phyloP scores from a whole-genome alignment of 768 basidiomycete species.

The Auricularia sp. region DNA sequence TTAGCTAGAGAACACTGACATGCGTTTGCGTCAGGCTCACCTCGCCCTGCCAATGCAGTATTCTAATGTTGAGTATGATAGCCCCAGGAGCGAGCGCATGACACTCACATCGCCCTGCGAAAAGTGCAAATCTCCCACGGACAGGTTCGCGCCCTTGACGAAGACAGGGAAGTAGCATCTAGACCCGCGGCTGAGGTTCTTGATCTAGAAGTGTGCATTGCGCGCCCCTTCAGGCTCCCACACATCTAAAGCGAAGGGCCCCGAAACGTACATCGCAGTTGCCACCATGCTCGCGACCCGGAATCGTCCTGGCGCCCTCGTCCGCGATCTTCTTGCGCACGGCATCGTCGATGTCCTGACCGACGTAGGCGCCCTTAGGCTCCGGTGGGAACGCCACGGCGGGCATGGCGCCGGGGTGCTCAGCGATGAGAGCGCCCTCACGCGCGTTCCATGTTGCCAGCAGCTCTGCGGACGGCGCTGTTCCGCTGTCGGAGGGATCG shows the following conservation, averaged over 20 bases:
- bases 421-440: conserved; percentile 53
- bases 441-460: conserved; percentile 67
- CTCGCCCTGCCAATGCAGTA: no score
- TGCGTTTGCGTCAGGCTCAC: no score
- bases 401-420: conserved; percentile 40
- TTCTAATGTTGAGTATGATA: no score
- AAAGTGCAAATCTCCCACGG: conserved; percentile 71
- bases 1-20: conserved; percentile 9
- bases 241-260: neutral
- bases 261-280: conserved; percentile 52
- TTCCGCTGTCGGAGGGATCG: conserved; percentile 30
- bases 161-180: conserved; percentile 72
- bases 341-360: conserved; percentile 45
- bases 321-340: conserved; percentile 41
- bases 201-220: conserved; percentile 38
- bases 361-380: conserved; percentile 51
- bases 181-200: conserved; percentile 55
- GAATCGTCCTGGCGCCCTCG: conserved; percentile 67
- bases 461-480: conserved; percentile 63
- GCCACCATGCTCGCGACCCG: conserved; percentile 71
- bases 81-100: no score
- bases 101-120: conserved; percentile 56
- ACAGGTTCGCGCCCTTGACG: conserved; percentile 62
- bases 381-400: conserved; percentile 59
- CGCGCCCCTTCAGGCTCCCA: neutral